Evolutionary conservation across 441 rosid species (phyloP).

Genomic region (Breynia disticha): DNA sequence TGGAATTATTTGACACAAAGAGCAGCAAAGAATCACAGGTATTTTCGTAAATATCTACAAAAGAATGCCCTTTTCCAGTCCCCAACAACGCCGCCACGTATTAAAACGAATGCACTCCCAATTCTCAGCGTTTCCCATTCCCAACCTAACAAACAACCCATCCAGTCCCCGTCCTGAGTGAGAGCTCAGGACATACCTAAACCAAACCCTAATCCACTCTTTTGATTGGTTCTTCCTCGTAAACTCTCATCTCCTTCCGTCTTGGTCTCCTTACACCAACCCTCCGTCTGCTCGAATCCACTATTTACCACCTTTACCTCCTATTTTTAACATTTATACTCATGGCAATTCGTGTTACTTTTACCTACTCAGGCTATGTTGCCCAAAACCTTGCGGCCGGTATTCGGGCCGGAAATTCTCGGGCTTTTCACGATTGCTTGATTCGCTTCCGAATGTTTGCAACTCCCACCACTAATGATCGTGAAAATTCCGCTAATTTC

Average conservation of each 20-base stretch:
- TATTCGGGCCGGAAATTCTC: conserved; percentile 33
- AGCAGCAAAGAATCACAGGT: conserved; percentile 7
- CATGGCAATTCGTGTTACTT: conserved; percentile 78
- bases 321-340: conserved; percentile 25
- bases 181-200: conserved; percentile 9
- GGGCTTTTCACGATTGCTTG: conserved; percentile 44
- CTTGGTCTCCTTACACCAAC: conserved; percentile 22
- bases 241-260: conserved; percentile 10
- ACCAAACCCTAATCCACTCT: conserved; percentile 2
- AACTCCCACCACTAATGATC: conserved; percentile 22
- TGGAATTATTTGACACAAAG: too few relatives aligned
- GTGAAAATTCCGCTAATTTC: conserved; percentile 23
- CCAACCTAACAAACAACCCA: neutral
- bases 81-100: neutral
- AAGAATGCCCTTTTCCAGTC: conserved; percentile 8
- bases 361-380: conserved; percentile 57
- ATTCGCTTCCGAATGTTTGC: conserved; percentile 38
- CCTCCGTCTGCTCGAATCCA: conserved; percentile 25
- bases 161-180: neutral
- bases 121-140: neutral
- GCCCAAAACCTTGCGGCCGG: conserved; percentile 50
- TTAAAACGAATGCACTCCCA: neutral
- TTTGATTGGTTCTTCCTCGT: neutral
- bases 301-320: conserved; percentile 41
- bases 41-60: conserved; percentile 20